phyloP scores from a whole-genome alignment of 805 yeast genomes.

The Myxozyma vanderwaltii region DNA sequence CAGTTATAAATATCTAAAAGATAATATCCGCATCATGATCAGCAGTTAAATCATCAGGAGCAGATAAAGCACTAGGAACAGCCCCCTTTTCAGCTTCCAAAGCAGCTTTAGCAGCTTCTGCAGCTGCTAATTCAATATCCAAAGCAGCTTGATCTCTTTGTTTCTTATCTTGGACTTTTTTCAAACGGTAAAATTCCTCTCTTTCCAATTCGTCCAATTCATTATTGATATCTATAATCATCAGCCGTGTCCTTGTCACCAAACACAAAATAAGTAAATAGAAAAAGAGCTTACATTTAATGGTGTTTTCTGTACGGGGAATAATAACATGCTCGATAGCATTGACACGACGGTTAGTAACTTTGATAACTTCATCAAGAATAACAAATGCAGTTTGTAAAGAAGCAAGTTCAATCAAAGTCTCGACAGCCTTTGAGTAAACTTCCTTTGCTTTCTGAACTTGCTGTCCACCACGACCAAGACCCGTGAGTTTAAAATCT shows the following conservation, averaged over 20 bases:
- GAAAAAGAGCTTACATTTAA: slow-evolving; percentile 47
- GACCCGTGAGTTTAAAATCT: slow-evolving; percentile 93
- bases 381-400: slow-evolving; percentile 95
- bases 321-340: slow-evolving; percentile 98
- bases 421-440: slow-evolving; percentile 95
- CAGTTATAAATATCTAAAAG: slow-evolving; percentile 27
- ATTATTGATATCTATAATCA: slow-evolving; percentile 79
- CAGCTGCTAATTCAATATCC: slow-evolving; percentile 47
- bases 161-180: slow-evolving; percentile 94
- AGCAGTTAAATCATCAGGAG: slow-evolving; percentile 42
- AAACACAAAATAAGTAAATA: not conserved
- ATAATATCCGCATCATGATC: slow-evolving; percentile 52
- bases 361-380: slow-evolving; percentile 95
- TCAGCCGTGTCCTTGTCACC: not conserved
- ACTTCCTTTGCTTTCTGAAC: slow-evolving; percentile 92
- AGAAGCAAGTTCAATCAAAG: slow-evolving; percentile 92
- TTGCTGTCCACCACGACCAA: slow-evolving; percentile 98
- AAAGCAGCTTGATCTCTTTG: slow-evolving; percentile 72
- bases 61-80: slow-evolving; percentile 41
- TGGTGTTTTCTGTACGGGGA: slow-evolving; percentile 96
- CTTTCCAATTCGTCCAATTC: slow-evolving; percentile 97
- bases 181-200: slow-evolving; percentile 95
- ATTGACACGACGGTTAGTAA: slow-evolving; percentile 96
- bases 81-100: slow-evolving; percentile 39
- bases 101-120: slow-evolving; percentile 27